Evolutionary conservation across 495 filamentous ascomycete species (phyloP).

Genomic region (Trichodelitschia bisporula): DNA sequence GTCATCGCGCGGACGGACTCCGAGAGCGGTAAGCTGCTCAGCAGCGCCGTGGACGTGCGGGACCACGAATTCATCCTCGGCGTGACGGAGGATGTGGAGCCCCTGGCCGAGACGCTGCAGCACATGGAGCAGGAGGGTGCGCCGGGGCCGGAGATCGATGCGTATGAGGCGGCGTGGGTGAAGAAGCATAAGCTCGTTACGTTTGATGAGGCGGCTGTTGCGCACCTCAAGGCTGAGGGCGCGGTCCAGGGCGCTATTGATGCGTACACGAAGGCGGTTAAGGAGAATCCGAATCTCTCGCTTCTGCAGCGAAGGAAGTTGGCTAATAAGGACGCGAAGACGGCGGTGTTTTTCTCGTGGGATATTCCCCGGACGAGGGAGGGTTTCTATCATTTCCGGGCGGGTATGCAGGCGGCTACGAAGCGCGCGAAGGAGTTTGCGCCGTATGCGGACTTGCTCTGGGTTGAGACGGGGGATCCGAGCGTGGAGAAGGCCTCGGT

Average conservation of each 20-base stretch:
- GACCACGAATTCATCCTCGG: constrained; percentile 95
- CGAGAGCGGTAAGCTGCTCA: constrained; percentile 75
- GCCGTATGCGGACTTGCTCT: constrained; percentile 84
- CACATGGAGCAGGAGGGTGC: constrained; percentile 66
- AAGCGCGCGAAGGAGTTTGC: constrained; percentile 80
- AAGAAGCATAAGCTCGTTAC: constrained; percentile 66
- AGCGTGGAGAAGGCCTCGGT: constrained; percentile 45
- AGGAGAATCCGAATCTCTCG: constrained; percentile 40
- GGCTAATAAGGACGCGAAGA: constrained; percentile 35
- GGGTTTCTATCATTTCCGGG: constrained; percentile 86
- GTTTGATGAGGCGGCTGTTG: constrained; percentile 70
- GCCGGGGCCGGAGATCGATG: constrained; percentile 53
- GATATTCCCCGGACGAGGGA: constrained; percentile 85
- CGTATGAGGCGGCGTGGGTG: constrained; percentile 72
- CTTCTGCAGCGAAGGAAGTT: constrained; percentile 49
- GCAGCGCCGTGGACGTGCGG: constrained; percentile 69
- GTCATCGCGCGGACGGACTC: constrained; percentile 89
- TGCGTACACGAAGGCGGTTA: constrained; percentile 34
- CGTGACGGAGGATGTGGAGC: constrained; percentile 43
- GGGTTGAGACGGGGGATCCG: constrained; percentile 89
- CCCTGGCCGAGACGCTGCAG: constrained; percentile 74
- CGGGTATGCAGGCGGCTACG: constrained; percentile 68
- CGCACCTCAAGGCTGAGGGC: constrained; percentile 40
- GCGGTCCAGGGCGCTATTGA: constrained; percentile 34
- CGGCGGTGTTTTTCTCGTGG: constrained; percentile 60